These are phyloP conservation scores for Quercus bicolor DNA, from an alignment of 306 rosid genomes.

Conservation along the genomic window DNA sequence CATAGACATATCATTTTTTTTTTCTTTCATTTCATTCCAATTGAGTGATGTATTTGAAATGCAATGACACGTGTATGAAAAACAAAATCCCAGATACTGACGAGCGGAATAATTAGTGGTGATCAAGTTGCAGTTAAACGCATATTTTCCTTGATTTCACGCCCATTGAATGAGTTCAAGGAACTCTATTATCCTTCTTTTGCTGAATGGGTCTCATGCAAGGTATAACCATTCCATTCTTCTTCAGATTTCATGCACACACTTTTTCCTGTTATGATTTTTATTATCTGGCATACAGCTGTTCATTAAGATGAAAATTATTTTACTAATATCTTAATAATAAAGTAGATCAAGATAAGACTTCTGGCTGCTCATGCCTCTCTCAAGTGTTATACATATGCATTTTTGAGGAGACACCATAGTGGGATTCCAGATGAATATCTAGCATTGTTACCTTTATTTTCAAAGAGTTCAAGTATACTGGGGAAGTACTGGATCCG, in stretches of 20 bases:
- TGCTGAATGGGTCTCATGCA: slow-evolving; percentile 99
- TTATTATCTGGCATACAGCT: slow-evolving; percentile 10
- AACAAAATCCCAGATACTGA: slow-evolving; percentile 65
- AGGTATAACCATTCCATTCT: slow-evolving; percentile 41
- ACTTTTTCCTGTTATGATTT: background rate
- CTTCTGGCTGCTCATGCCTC: slow-evolving; percentile 99
- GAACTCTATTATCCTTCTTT: slow-evolving; percentile 96
- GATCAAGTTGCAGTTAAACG: slow-evolving; percentile 92
- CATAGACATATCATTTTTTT: background rate
- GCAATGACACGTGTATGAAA: slow-evolving; percentile 14
- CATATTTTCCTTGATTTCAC: slow-evolving; percentile 82
- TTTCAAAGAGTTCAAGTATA: slow-evolving; percentile 76
- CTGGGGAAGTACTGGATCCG: slow-evolving; percentile 89
- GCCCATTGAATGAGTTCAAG: slow-evolving; percentile 78
- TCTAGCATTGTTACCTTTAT: slow-evolving; percentile 71
- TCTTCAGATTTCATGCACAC: background rate
- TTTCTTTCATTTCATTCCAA: slow-evolving; percentile 17
- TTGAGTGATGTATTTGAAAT: background rate
- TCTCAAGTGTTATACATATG: slow-evolving; percentile 90
- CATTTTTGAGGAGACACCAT: slow-evolving; percentile 77
- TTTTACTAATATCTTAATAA: slow-evolving; percentile 11
- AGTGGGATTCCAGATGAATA: slow-evolving; percentile 70
- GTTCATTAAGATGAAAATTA: background rate
- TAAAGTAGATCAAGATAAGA: slow-evolving; percentile 78
- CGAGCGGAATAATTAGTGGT: slow-evolving; percentile 90